These are phyloP conservation scores for Komagataea norvegica DNA, from an alignment of 1,139 yeast genomes.

Conservation along the genomic window DNA sequence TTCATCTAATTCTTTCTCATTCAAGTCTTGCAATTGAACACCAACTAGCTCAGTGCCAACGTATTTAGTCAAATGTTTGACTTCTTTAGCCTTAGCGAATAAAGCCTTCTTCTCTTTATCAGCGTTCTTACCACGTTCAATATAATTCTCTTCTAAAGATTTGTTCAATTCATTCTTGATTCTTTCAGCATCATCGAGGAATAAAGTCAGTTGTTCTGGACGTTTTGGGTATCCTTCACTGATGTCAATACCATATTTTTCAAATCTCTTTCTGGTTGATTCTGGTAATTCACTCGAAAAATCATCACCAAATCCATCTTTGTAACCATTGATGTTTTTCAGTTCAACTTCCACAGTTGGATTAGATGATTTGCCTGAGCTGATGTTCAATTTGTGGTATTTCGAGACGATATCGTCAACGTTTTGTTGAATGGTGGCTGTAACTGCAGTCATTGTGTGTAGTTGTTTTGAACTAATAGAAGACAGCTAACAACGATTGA, in stretches of 20 bases:
- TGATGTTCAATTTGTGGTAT: slow-evolving; percentile 9
- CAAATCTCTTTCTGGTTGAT: slow-evolving; percentile 33
- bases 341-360: slow-evolving; percentile 12
- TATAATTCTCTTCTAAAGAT: slow-evolving; percentile 27
- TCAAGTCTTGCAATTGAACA: slow-evolving; percentile 45
- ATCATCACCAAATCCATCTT: slow-evolving; percentile 14
- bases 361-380: not conserved
- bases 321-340: slow-evolving; percentile 13
- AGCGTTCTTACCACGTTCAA: slow-evolving; percentile 43
- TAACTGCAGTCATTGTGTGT: slow-evolving; percentile 2
- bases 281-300: slow-evolving; percentile 32
- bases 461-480: too few species aligned
- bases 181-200: slow-evolving; percentile 46
- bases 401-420: slow-evolving; percentile 13
- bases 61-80: slow-evolving; percentile 42
- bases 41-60: slow-evolving; percentile 55
- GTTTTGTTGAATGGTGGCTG: slow-evolving; percentile 6
- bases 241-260: slow-evolving; percentile 37
- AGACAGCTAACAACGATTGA: too few species aligned
- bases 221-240: slow-evolving; percentile 42
- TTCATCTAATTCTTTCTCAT: slow-evolving; percentile 49
- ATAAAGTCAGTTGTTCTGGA: slow-evolving; percentile 41
- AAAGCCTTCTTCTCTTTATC: slow-evolving; percentile 49
- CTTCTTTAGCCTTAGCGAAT: slow-evolving; percentile 48
- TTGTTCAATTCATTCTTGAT: slow-evolving; percentile 38